Percentiles rank a stretch among this genome's conserved stretches.
Conservation (phyloP, 805 yeast genomes). For the Kodamaea lidongshanica region DNA sequence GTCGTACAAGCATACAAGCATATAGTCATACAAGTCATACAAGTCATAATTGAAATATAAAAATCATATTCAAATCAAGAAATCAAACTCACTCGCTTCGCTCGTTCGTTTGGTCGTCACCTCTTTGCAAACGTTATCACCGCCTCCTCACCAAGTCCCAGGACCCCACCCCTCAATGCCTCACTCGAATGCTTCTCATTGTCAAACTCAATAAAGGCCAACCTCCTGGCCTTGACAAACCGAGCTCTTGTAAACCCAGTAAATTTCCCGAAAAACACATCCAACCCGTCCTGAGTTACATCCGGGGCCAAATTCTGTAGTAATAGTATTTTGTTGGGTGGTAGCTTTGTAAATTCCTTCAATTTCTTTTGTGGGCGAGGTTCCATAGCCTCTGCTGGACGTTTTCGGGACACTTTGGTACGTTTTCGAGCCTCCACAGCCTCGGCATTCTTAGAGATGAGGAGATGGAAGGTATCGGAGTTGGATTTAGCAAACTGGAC, state of each 20-base stretch:
- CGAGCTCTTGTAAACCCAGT: conserved; percentile 65
- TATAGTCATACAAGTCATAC: too few species aligned
- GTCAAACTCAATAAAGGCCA: conserved; percentile 79
- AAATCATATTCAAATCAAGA: too few species aligned
- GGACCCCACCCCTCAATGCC: conserved; percentile 7
- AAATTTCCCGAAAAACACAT: conserved; percentile 39
- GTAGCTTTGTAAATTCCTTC: conserved; percentile 30
- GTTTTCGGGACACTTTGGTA: conserved; percentile 14
- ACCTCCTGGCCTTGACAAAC: conserved; percentile 55
- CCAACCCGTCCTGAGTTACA: conserved; percentile 25
- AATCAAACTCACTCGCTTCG: too few species aligned
- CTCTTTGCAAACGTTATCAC: conserved; percentile 32
- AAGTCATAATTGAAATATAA: too few species aligned
- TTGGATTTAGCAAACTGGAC: conserved; percentile 39
- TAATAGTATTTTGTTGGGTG: conserved; percentile 67
- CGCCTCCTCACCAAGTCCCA: conserved; percentile 17
- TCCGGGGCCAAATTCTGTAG: conserved; percentile 54
- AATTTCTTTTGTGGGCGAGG: conserved; percentile 5
- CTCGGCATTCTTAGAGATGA: conserved; percentile 14
- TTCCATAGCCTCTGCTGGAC: conserved; percentile 4
- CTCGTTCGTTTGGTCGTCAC: too few species aligned
- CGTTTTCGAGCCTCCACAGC: conserved; percentile 18
- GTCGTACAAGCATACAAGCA: too few species aligned
- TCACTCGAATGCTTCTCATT: conserved; percentile 42
- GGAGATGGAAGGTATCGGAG: conserved; percentile 33